Conservation (phyloP, 768 basidiomycete genomes). For the Leucosporidium yakuticum region DNA sequence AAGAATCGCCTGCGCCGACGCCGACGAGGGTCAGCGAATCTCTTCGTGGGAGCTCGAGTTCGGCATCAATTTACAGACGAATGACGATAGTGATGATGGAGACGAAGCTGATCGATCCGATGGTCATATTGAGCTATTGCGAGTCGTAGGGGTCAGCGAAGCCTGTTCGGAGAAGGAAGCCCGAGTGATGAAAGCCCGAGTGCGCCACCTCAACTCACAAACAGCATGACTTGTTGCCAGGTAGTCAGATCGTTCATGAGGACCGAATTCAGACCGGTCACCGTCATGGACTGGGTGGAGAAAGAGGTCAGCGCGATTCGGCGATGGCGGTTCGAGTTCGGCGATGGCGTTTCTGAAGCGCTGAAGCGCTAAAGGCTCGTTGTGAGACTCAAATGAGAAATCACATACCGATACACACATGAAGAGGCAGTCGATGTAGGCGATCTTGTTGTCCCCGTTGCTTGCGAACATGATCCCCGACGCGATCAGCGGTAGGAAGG, state of each 20-base stretch:
- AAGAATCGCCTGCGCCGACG: conserved; percentile 59
- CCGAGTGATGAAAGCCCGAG: conserved; percentile 46
- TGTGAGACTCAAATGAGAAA: conserved; percentile 33
- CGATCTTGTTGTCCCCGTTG: conserved; percentile 62
- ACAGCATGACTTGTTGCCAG: conserved; percentile 46
- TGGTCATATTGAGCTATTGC: conserved; percentile 13
- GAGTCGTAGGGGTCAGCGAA: not conserved
- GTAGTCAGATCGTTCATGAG: conserved; percentile 38
- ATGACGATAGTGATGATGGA: conserved; percentile 79
- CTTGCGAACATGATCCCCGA: conserved; percentile 75
- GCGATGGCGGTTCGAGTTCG: not conserved
- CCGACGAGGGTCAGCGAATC: not conserved
- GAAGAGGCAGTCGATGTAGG: conserved; percentile 73
- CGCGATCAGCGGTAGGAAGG: conserved; percentile 68
- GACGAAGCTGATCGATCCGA: conserved; percentile 56
- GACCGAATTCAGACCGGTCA: conserved; percentile 38
- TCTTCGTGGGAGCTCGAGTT: not conserved
- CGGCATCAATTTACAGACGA: conserved; percentile 44
- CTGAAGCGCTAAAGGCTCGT: no score
- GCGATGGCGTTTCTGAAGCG: no score
- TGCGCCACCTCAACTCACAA: conserved; percentile 65
- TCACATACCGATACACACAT: conserved; percentile 59
- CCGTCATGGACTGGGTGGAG: no score
- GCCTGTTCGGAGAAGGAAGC: conserved; percentile 3
- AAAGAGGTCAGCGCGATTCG: not conserved